Conservation (phyloP, 1,139 yeast genomes). For the Yamadazyma jaroonii region DNA sequence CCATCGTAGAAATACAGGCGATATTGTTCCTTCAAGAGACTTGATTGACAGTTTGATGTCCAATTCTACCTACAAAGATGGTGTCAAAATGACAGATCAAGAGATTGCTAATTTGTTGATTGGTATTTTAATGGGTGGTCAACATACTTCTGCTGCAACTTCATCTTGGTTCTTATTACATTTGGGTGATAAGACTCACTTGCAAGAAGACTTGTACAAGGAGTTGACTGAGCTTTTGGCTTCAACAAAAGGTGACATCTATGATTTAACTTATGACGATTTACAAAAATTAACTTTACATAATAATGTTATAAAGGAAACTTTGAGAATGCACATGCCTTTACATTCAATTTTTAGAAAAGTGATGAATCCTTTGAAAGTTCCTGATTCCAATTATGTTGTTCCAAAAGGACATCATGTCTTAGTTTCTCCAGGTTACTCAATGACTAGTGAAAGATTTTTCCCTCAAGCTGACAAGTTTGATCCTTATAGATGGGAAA, state of each 20-base stretch:
- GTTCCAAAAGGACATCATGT: conserved; percentile 91
- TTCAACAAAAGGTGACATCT: conserved; percentile 42
- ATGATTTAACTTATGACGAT: conserved; percentile 74
- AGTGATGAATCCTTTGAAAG: conserved; percentile 73
- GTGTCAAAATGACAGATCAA: conserved; percentile 88
- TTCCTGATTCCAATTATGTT: conserved; percentile 76
- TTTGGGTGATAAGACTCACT: conserved; percentile 78
- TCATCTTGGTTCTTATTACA: conserved; percentile 94
- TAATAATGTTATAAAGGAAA: conserved; percentile 84
- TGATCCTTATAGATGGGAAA: conserved; percentile 90
- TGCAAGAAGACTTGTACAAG: conserved; percentile 74
- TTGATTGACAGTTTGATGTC: conserved; percentile 85
- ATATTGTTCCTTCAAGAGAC: conserved; percentile 76
- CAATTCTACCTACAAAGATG: conserved; percentile 85
- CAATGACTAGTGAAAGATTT: conserved; percentile 71
- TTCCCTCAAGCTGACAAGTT: conserved; percentile 72
- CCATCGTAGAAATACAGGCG: conserved; percentile 70
- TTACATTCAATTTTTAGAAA: conserved; percentile 93
- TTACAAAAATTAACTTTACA: conserved; percentile 78
- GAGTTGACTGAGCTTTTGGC: conserved; percentile 70
- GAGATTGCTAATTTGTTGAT: conserved; percentile 92
- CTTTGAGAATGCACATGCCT: conserved; percentile 94
- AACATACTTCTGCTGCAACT: conserved; percentile 96
- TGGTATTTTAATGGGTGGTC: conserved; percentile 99
- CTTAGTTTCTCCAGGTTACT: conserved; percentile 90